phyloP scores from a whole-genome alignment of 371 early-diverging fungal species.

The Mucor lusitanicus region DNA sequence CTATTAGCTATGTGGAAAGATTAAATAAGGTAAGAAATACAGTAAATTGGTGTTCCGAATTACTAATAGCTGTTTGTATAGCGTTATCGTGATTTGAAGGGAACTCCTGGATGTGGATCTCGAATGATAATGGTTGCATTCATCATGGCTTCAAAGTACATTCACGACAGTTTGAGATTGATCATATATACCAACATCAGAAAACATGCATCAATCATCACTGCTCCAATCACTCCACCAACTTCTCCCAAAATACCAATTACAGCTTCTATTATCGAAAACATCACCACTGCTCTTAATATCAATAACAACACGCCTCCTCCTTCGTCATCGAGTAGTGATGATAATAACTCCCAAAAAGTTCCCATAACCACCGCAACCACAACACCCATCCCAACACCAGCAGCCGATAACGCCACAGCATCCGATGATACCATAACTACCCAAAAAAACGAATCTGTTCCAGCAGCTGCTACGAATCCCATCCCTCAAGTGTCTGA shows the following conservation, averaged over 20 bases:
- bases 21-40: slow-evolving; percentile 50
- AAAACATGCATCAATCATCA: neutral
- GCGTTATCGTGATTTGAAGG: slow-evolving; percentile 53
- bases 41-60: slow-evolving; percentile 8
- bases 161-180: slow-evolving; percentile 42
- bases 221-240: slow-evolving; percentile 22
- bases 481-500: neutral
- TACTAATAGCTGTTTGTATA: slow-evolving; percentile 14
- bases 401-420: slow-evolving; percentile 13
- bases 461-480: neutral
- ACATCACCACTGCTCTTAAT: neutral
- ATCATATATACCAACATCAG: slow-evolving; percentile 31
- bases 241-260: slow-evolving; percentile 26
- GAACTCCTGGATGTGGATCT: slow-evolving; percentile 56
- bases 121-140: slow-evolving; percentile 61
- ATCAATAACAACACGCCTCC: neutral
- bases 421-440: slow-evolving; percentile 8
- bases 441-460: neutral
- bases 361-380: neutral
- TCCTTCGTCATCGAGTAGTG: neutral
- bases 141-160: slow-evolving; percentile 60
- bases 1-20: slow-evolving; percentile 59
- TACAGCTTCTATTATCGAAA: neutral
- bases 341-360: neutral
- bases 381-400: neutral